A percentile compares a stretch with the other conserved stretches of the same genome.
Evolutionary conservation across 371 early-diverging fungal species (phyloP).

Genomic region (Fennellomyces sp.): DNA sequence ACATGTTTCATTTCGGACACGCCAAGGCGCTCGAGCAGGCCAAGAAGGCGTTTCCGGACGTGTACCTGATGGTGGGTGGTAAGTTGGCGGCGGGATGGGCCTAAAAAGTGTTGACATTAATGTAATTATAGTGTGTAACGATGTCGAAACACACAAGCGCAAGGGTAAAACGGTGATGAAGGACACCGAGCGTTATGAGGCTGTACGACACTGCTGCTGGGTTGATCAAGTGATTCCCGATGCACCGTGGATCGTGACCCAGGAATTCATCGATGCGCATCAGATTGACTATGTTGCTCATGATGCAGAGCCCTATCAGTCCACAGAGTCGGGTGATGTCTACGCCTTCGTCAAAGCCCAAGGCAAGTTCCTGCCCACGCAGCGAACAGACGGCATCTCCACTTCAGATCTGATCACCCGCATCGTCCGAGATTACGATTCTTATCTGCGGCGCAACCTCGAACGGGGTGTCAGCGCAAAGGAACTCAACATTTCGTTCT

Average conservation of each 20-base stretch:
- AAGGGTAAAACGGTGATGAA: slow-evolving; percentile 95
- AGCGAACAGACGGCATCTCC: slow-evolving; percentile 93
- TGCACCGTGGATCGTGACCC: slow-evolving; percentile 91
- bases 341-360: slow-evolving; percentile 91
- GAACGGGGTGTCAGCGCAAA: slow-evolving; percentile 90
- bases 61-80: slow-evolving; percentile 90
- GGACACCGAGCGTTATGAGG: slow-evolving; percentile 87
- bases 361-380: slow-evolving; percentile 89
- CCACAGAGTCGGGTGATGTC: slow-evolving; percentile 86
- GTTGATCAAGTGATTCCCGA: slow-evolving; percentile 91
- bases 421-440: slow-evolving; percentile 95
- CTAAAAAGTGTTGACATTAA: neutral
- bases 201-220: slow-evolving; percentile 94
- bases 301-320: slow-evolving; percentile 93
- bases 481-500: slow-evolving; percentile 89
- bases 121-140: slow-evolving; percentile 77
- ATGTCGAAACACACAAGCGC: slow-evolving; percentile 78
- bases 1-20: slow-evolving; percentile 96
- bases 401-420: slow-evolving; percentile 96
- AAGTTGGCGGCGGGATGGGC: slow-evolving; percentile 28
- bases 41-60: slow-evolving; percentile 88
- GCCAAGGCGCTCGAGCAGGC: slow-evolving; percentile 93
- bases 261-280: slow-evolving; percentile 88
- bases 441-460: slow-evolving; percentile 90
- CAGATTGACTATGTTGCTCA: slow-evolving; percentile 98